These are phyloP conservation scores for Prototheca wickerhamii DNA, from an alignment of 163 green algal genomes.

Conservation along the genomic window DNA sequence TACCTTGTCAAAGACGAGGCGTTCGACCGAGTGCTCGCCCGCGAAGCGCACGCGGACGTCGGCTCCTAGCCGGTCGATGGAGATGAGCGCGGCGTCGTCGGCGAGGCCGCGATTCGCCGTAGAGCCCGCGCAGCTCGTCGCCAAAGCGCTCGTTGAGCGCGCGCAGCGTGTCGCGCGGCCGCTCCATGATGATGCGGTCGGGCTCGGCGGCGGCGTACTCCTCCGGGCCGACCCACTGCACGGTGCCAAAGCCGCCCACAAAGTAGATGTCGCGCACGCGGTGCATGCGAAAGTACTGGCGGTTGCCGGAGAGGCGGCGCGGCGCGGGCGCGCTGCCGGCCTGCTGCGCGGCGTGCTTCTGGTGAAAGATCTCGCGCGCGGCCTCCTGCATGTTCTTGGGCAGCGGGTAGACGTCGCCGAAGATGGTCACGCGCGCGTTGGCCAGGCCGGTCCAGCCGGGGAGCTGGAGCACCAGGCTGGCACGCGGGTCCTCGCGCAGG, in stretches of 20 bases:
- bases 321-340: background rate
- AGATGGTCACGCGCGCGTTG: slow-evolving; percentile 88
- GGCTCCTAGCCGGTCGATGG: slow-evolving; percentile 71
- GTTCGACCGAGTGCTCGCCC: slow-evolving; percentile 72
- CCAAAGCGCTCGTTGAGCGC: slow-evolving; percentile 51
- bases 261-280: slow-evolving; percentile 97
- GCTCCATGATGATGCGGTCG: slow-evolving; percentile 65
- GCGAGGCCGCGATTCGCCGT: slow-evolving; percentile 8
- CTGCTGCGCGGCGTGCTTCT: slow-evolving; percentile 17
- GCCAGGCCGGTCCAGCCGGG: slow-evolving; percentile 89
- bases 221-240: slow-evolving; percentile 75
- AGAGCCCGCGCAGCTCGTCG: slow-evolving; percentile 19
- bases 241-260: slow-evolving; percentile 94
- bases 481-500: slow-evolving; percentile 77
- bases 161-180: slow-evolving; percentile 53
- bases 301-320: slow-evolving; percentile 70
- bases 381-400: slow-evolving; percentile 44
- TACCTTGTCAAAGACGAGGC: slow-evolving; percentile 54
- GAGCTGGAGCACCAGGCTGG: slow-evolving; percentile 81
- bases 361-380: slow-evolving; percentile 42
- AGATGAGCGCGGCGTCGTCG: slow-evolving; percentile 66
- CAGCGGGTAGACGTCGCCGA: slow-evolving; percentile 55
- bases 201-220: slow-evolving; percentile 58
- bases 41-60: slow-evolving; percentile 71
- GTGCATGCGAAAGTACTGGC: slow-evolving; percentile 91